Base-by-base conservation (phyloP, 805 yeast genomes). In the Candida schatavii region DNA sequence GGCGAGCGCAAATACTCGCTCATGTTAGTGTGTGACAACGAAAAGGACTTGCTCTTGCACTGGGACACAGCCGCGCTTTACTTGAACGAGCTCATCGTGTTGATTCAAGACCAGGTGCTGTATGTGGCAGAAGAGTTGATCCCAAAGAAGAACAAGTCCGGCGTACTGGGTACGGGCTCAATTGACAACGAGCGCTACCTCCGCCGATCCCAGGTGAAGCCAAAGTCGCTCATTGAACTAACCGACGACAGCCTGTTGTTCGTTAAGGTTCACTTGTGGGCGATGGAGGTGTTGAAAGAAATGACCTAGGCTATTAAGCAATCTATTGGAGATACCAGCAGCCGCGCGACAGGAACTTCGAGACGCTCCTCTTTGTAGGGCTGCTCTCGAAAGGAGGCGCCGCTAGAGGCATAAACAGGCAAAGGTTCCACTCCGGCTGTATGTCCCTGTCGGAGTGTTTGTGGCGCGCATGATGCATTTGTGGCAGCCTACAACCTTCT, bases 1-100 rank as follows among this genome's bases (percentile, higher is more conserved):
- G 78, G 84, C 1, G 89, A 85, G 55, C 64, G 91, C 44, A 74
- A 85, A 40, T 85, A 83, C 50, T 70, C 83, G 0, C 56, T 82
- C 15, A 70, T 83, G 43, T 78, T 83, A 11, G 72, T 81, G 1
- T 64, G 77, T 9, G 85, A 81, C 50, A 63, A 71, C 17, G 86
- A 77, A 45, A 52, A 63, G n/a, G 70, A 62, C 13, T 56, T 84
- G 13, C 58, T 81, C n/a, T 59, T 66, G 23, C 71, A 76, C 46
- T 83, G 86, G 81, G 72, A 76, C 29, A 56, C 72, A 35, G 68
- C 81, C 1, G 57, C 64, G 13, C 55, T 64, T 7, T 78, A 59
- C 44, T 43, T 59, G 22, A 48, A 45, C n/a, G 60, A 55, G 35
- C 47, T 58, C 13, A 56, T 61, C 5, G 32, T 48, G 23, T 61